These are phyloP conservation scores for Microstegium vimineum DNA, from an alignment of 176 grass and related monocot genomes.

Conservation along the genomic window DNA sequence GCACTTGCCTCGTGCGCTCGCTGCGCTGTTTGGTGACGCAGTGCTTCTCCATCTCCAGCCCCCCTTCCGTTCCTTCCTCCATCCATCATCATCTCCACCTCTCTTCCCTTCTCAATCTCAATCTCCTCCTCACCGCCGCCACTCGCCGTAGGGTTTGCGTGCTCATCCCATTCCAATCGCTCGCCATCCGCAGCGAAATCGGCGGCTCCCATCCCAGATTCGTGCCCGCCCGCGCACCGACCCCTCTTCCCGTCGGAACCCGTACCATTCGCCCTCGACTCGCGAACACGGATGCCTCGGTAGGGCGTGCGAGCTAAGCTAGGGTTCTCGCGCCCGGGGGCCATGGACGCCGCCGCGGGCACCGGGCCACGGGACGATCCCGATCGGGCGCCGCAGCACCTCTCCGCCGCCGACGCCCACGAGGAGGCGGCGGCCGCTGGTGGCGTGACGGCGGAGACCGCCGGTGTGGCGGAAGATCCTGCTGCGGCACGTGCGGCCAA, in stretches of 20 bases:
- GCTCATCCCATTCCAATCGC: background rate
- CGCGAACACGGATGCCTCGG: background rate
- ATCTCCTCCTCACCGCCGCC: background rate
- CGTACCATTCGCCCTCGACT: background rate
- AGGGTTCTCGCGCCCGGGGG: conserved; percentile 26
- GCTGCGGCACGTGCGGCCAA: background rate
- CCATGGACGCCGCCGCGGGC: conserved; percentile 7
- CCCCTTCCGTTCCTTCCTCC: background rate
- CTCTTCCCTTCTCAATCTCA: background rate
- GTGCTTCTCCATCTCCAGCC: background rate
- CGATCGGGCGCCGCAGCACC: background rate
- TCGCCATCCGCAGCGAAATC: background rate
- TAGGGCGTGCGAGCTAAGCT: conserved; percentile 18
- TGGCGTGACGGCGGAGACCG: background rate
- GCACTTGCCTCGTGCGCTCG: background rate
- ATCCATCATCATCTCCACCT: background rate
- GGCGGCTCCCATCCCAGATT: background rate
- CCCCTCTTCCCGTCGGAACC: background rate
- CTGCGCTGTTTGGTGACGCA: background rate
- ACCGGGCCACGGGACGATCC: background rate
- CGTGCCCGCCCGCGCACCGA: background rate
- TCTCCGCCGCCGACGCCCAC: background rate
- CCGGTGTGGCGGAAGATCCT: background rate
- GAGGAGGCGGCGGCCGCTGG: background rate
- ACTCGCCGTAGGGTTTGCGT: background rate